Evolutionary conservation across 345 rosid genomes (phyloP), one percentile per base, ranked within the genome.

Genomic region (Boechera stricta): DNA sequence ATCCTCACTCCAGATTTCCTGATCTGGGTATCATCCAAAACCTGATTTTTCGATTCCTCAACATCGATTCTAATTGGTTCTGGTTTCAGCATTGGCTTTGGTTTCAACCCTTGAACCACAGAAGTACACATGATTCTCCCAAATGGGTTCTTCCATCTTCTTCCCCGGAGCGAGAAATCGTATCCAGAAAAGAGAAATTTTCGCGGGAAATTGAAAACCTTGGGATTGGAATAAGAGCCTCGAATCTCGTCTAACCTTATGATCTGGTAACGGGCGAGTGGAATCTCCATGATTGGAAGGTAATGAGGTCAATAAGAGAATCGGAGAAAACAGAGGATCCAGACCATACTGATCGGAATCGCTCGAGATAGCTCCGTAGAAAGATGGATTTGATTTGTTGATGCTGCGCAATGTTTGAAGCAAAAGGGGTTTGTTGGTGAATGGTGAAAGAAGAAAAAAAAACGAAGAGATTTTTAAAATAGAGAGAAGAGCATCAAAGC

Each of bases 11-110:
- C 79, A 38, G 91, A 79, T 80, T 74, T 87, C 32, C 64, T 84
- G 10, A 75, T 45, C 73, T 48, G 85, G 33, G 75, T 65, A 66
- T 81, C 86, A 15, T 10, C 69, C 7, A 72, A 48, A 51, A 49
- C 32, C 24, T 16, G 53, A 64, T 48, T 53, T 76, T 82, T 49
- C 62, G 72, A 44, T 38, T 72, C 84, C 24, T 64, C 77, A 42
- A 47, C 38, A 1, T 58, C 70, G 51, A 69, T 29, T 82, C 49
- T 82, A 9, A 69, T 38, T 53, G 86, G 86, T 60, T 77, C 88
- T 1, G 79, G 89, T 74, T 77, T 82, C 15, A 86, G 92, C 66
- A 79, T 86, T 12, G 91, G 94, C 2, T 74, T 73, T 4, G 94
- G 92, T 38, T 82, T 83, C 44, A 89, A 75, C 45, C 83, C 85